Percentiles rank a stretch among this genome's conserved stretches.
Evolutionary conservation across 2,329 filamentous ascomycete genomes (phyloP).

Genomic region (Penicillium psychrosexuale): DNA sequence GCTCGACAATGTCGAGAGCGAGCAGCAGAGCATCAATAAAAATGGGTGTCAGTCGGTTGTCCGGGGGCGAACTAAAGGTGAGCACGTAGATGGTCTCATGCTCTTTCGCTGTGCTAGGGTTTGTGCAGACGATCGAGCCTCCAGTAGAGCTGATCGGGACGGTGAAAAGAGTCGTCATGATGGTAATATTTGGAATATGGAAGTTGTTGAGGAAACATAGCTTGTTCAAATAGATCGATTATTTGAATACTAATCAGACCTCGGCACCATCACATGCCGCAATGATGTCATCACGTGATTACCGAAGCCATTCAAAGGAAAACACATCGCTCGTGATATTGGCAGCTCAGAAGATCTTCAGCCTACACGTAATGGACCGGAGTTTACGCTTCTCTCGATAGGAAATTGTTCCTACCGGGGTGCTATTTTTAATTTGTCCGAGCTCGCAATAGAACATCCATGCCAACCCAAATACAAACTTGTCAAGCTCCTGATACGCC

Average conservation of each 20-base stretch:
- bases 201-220: not conserved
- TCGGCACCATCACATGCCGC: constrained; percentile 2
- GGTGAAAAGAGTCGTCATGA: constrained; percentile 54
- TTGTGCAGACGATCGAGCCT: constrained; percentile 62
- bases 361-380: not conserved
- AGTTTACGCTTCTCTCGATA: too few relatives aligned
- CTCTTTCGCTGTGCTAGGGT: constrained; percentile 49
- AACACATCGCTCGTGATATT: not conserved
- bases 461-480: not conserved
- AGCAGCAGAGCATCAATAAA: constrained; percentile 66
- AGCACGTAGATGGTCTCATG: constrained; percentile 62
- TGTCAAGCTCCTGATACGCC: not conserved
- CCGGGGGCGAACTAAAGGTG: constrained; percentile 66
- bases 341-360: not conserved
- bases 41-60: constrained; percentile 70
- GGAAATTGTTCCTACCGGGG: too few relatives aligned
- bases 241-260: constrained; percentile 2
- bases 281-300: not conserved
- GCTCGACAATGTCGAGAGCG: constrained; percentile 72
- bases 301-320: not conserved
- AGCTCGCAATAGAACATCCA: not conserved
- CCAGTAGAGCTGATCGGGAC: constrained; percentile 55
- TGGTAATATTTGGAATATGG: not conserved
- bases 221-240: not conserved
- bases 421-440: not conserved